Percentiles rank a stretch among this genome's conserved stretches.
Conservation (phyloP, 306 rosid genomes). For the Cucurbita maxima region DNA sequence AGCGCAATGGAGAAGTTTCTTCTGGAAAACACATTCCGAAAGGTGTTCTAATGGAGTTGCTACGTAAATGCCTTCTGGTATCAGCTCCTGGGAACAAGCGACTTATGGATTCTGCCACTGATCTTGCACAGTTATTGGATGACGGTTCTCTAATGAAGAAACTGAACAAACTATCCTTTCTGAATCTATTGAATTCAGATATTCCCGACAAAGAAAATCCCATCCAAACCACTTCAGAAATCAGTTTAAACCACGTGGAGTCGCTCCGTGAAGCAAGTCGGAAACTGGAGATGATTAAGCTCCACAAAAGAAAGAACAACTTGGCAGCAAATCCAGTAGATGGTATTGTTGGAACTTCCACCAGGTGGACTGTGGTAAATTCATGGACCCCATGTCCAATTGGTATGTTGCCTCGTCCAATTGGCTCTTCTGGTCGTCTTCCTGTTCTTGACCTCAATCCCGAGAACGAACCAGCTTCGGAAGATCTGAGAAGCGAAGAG, state of each 20-base stretch:
- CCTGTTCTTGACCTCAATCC: conserved; percentile 38
- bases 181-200: conserved; percentile 25
- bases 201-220: conserved; percentile 17
- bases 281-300: conserved; percentile 53
- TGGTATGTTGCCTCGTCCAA: conserved; percentile 68
- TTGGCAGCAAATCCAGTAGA: conserved; percentile 6
- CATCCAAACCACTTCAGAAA: conserved; percentile 9
- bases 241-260: conserved; percentile 26
- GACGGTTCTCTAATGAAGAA: conserved; percentile 29
- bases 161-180: conserved; percentile 28
- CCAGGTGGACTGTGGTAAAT: conserved; percentile 44
- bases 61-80: conserved; percentile 47
- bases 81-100: conserved; percentile 43
- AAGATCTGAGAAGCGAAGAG: conserved; percentile 10
- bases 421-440: conserved; percentile 50
- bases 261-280: conserved; percentile 35
- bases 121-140: conserved; percentile 37
- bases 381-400: conserved; percentile 88
- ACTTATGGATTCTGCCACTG: conserved; percentile 48
- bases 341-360: conserved; percentile 15
- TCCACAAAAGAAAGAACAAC: conserved; percentile 20
- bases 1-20: conserved; percentile 3
- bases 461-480: conserved; percentile 2
- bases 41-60: conserved; percentile 32
- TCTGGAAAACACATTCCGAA: conserved; percentile 28